Percentiles rank a stretch among this genome's conserved stretches.
These are phyloP conservation scores for Erythrophleum ivorense DNA, from an alignment of 331 rosid species.

Conservation along the genomic window DNA sequence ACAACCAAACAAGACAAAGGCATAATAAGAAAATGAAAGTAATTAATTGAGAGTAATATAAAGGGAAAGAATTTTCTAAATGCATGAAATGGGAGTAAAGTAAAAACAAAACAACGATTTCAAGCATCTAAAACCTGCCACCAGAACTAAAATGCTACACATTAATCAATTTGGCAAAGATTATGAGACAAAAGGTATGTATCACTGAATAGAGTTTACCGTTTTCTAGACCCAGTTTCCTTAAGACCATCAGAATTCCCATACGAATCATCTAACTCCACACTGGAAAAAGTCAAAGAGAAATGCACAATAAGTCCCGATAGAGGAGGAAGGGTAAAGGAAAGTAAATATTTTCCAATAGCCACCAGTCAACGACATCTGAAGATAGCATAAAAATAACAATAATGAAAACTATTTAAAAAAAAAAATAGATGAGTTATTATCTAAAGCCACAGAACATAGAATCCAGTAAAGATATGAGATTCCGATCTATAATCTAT, in stretches of 20 bases:
- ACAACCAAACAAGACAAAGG: not conserved
- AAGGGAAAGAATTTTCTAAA: not conserved
- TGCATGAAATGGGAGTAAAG: not conserved
- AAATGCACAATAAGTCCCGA: not conserved
- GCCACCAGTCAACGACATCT: not conserved
- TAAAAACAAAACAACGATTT: not conserved
- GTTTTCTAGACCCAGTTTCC: constrained; percentile 62
- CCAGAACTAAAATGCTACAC: not conserved
- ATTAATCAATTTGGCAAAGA: constrained; percentile 16
- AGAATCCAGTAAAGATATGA: not conserved
- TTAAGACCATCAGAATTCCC: constrained; percentile 46
- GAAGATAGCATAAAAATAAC: not conserved
- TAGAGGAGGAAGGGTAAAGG: not conserved
- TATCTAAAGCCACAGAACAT: not conserved
- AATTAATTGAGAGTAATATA: not conserved
- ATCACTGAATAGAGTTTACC: constrained; percentile 44
- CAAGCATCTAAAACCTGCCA: not conserved
- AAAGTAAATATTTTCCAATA: not conserved
- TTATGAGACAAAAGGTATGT: not conserved
- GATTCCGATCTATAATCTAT: not conserved
- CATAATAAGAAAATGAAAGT: not conserved
- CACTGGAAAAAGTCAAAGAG: constrained; percentile 48
- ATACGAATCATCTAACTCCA: constrained; percentile 55
- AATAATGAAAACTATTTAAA: not conserved
- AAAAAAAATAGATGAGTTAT: not conserved